Conservation (phyloP, 1,139 yeast species). For the Taphrina betulina region DNA sequence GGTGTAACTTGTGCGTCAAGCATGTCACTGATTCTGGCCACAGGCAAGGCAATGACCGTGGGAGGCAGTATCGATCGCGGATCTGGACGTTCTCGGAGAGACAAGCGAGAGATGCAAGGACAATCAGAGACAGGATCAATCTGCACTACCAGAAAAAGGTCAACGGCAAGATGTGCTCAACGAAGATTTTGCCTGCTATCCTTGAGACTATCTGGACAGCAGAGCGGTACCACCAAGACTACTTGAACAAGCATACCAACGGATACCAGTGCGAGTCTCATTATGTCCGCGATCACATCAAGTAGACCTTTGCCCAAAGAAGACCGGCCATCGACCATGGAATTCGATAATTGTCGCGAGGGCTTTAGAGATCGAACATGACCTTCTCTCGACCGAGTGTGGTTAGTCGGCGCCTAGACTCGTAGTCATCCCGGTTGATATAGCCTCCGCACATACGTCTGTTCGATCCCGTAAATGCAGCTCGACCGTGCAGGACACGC, state of each 20-base stretch:
- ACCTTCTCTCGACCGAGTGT: constrained; percentile 48
- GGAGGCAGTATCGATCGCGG: constrained; percentile 3
- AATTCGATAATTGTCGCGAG: too few relatives aligned
- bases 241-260: neutral
- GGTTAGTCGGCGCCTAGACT: constrained; percentile 56
- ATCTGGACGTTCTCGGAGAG: constrained; percentile 3
- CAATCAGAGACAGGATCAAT: neutral
- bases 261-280: constrained; percentile 10
- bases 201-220: constrained; percentile 1
- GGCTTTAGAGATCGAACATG: constrained; percentile 31
- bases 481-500: constrained; percentile 72
- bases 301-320: neutral
- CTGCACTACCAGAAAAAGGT: constrained; percentile 6
- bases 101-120: neutral
- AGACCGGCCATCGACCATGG: neutral
- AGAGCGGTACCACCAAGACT: constrained; percentile 9
- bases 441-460: constrained; percentile 79
- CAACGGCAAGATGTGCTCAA: constrained; percentile 7
- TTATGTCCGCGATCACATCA: constrained; percentile 6
- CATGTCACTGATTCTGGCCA: neutral
- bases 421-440: constrained; percentile 66
- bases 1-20: neutral
- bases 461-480: constrained; percentile 61
- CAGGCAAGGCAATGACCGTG: constrained; percentile 18
- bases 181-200: neutral